Base-by-base conservation (phyloP, 225 moss, liverwort and hornwort genomes). In the Thuidium tamariscinum region DNA sequence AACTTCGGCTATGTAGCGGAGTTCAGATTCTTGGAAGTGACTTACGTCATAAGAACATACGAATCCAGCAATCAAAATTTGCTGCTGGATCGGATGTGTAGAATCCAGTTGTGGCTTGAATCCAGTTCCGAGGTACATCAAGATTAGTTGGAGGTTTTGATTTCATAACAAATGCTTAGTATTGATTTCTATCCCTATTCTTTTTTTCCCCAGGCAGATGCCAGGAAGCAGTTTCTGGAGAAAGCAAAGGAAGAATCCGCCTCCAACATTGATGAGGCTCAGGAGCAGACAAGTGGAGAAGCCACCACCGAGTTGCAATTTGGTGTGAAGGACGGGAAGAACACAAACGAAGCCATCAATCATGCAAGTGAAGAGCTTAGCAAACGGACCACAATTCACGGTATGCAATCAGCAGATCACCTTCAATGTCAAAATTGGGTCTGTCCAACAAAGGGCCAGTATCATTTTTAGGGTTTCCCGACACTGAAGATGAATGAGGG, bases 221-320 rank as follows among this genome's bases (percentile, higher is more conserved):
- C 81, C 5, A 88, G 88, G 48, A 5, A 39, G 87, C 74, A 88
- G 85, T 92, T 92, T 90, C 52, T 92, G 79, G 89, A 88, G 80
- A 88, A 86, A 46, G 88, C 86, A 2, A 93, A 93, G 79, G 52
- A 74, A 20, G 86, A 84, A 57, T 81, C 91, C 23, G 84, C 82
- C 36, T 79, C 90, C 17, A 69, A 67, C 25, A 70, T 87, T 37
- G 78, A 87, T 34, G 61, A 81, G 76, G 82, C 85, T 57, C 89
- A 77, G 71, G 74, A 84, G 51, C 68, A 87, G 64, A 36, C 68
- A 54, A 74, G 20, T 36, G 83, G 83, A 41, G 85, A 86, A 49
- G 85, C 86, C 42, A 77, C 90, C 80, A 90, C 91, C 32, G 89
- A 93, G 79, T 71, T 93, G 84, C 65, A 89, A 52, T 92, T 93